A percentile compares a stretch with the other conserved stretches of the same genome.
These are phyloP conservation scores for Arabidopsis arenosa DNA, from an alignment of 345 rosid species.

Conservation along the genomic window DNA sequence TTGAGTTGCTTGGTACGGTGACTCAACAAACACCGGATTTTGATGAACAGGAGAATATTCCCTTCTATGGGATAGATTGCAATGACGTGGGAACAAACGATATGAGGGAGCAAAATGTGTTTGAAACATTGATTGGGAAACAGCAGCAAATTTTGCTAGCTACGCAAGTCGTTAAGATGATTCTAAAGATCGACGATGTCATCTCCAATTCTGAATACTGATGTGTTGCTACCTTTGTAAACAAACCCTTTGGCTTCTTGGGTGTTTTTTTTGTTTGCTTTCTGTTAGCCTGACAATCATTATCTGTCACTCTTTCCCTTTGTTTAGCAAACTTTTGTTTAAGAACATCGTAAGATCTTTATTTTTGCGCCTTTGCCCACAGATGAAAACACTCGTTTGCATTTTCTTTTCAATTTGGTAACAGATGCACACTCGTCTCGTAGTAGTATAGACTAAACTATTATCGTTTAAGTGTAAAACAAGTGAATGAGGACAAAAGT, in stretches of 20 bases:
- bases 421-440: no score
- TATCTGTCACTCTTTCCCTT: neutral
- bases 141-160: constrained; percentile 96
- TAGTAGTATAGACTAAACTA: no score
- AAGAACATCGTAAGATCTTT: constrained; percentile 14
- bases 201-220: constrained; percentile 81
- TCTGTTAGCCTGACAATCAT: constrained; percentile 18
- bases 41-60: constrained; percentile 72
- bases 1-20: neutral
- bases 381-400: neutral
- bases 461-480: no score
- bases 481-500: no score
- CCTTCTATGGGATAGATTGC: constrained; percentile 86
- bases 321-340: constrained; percentile 16
- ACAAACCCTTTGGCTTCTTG: neutral
- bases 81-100: constrained; percentile 95
- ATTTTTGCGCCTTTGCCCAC: neutral
- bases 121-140: constrained; percentile 95
- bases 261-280: neutral
- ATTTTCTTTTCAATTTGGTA: neutral
- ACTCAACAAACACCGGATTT: neutral
- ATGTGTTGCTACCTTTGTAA: constrained; percentile 15
- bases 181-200: constrained; percentile 93
- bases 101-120: constrained; percentile 89
- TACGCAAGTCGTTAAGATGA: constrained; percentile 99